These are phyloP conservation scores for Ophiocordyceps unilateralis DNA, from an alignment of 2,329 filamentous ascomycete species.

Conservation along the genomic window DNA sequence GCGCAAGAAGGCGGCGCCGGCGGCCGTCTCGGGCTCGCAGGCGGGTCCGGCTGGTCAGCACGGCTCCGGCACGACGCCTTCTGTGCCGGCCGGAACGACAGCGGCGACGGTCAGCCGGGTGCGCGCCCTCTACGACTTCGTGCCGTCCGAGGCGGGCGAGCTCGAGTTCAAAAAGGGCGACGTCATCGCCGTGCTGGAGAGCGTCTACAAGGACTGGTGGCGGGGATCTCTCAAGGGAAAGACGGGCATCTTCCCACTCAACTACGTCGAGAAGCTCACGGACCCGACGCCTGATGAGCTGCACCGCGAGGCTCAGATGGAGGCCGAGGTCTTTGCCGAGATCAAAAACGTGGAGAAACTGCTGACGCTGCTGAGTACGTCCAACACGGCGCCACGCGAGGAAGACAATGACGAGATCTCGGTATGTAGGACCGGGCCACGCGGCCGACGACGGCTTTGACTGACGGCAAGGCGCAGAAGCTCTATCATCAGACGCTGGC, in stretches of 20 bases:
- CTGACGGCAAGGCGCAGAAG: slow-evolving; percentile 27
- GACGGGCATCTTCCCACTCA: slow-evolving; percentile 93
- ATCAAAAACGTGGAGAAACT: slow-evolving; percentile 52
- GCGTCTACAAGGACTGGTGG: slow-evolving; percentile 99
- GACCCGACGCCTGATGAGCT: slow-evolving; percentile 91
- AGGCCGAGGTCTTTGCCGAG: slow-evolving; percentile 50
- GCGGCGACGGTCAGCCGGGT: slow-evolving; percentile 93
- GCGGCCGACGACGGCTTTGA: neutral
- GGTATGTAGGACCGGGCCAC: slow-evolving; percentile 32
- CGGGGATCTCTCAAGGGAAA: slow-evolving; percentile 86
- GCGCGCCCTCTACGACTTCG: slow-evolving; percentile 84
- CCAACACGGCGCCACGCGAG: slow-evolving; percentile 59
- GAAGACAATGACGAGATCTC: slow-evolving; percentile 97
- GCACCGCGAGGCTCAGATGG: slow-evolving; percentile 91
- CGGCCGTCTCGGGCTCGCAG: slow-evolving; percentile 11
- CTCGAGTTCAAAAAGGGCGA: slow-evolving; percentile 93
- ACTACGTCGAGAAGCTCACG: slow-evolving; percentile 94
- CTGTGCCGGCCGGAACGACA: slow-evolving; percentile 67
- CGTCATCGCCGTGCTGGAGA: slow-evolving; percentile 91
- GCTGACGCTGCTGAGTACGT: slow-evolving; percentile 78
- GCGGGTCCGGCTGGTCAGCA: slow-evolving; percentile 21
- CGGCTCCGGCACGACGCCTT: slow-evolving; percentile 27
- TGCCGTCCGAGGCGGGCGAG: slow-evolving; percentile 84
- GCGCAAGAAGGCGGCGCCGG: slow-evolving; percentile 32
- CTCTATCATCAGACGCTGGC: slow-evolving; percentile 84